Conservation (phyloP, 1,139 yeast species). For the Suhomyces guaymorum region DNA sequence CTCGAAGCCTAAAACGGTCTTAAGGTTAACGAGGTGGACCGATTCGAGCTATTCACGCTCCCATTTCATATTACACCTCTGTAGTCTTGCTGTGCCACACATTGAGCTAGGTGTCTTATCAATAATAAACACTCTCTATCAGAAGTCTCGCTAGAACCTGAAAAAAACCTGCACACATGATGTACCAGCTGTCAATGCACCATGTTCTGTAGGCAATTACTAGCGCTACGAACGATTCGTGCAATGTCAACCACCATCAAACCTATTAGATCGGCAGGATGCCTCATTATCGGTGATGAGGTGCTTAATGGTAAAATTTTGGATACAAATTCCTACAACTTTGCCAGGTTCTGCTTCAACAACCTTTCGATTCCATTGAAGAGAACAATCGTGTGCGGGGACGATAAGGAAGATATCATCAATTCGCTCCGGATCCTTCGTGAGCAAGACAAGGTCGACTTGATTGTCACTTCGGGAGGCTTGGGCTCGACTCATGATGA, state of each 20-base stretch:
- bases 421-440: slow-evolving; percentile 49
- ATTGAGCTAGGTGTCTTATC: too few relatives aligned
- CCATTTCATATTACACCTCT: too few relatives aligned
- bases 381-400: slow-evolving; percentile 73
- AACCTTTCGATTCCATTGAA: slow-evolving; percentile 62
- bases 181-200: too few relatives aligned
- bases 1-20: too few relatives aligned
- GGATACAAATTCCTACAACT: slow-evolving; percentile 73
- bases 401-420: slow-evolving; percentile 65
- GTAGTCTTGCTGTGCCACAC: too few relatives aligned
- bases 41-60: too few relatives aligned
- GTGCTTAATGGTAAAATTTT: slow-evolving; percentile 82
- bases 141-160: too few relatives aligned
- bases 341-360: slow-evolving; percentile 68
- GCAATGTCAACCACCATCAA: slow-evolving; percentile 2
- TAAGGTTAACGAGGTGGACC: too few relatives aligned
- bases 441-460: slow-evolving; percentile 53
- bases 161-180: too few relatives aligned
- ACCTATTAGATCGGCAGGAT: slow-evolving; percentile 32
- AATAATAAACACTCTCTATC: too few relatives aligned
- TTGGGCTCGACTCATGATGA: slow-evolving; percentile 93
- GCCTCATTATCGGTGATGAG: slow-evolving; percentile 81
- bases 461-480: slow-evolving; percentile 79
- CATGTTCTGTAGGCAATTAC: too few relatives aligned
- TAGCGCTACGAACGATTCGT: background rate